A percentile compares a stretch with the other conserved stretches of the same genome.
phyloP scores from a whole-genome alignment of 495 filamentous ascomycete species.

The Elasticomyces elasticus region DNA sequence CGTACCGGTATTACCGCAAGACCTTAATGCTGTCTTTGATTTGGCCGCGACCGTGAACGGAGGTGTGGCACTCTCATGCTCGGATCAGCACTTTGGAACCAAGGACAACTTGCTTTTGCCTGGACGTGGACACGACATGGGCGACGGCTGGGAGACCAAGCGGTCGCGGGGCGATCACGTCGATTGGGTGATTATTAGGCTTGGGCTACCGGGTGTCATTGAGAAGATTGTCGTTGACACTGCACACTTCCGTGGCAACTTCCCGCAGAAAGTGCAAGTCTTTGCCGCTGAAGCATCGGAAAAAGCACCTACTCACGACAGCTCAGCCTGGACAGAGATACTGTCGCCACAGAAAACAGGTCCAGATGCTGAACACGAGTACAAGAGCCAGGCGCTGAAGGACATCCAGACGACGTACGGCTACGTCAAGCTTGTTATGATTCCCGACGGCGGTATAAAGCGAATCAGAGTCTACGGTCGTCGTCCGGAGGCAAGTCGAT shows the following conservation, averaged over 20 bases:
- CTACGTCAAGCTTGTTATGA: conserved; percentile 80
- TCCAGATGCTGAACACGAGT: conserved; percentile 77
- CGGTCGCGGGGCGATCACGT: conserved; percentile 67
- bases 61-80: conserved; percentile 63
- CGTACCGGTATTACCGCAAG: conserved; percentile 58
- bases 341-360: conserved; percentile 57
- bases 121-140: conserved; percentile 82
- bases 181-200: conserved; percentile 75
- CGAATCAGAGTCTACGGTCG: conserved; percentile 70
- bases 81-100: conserved; percentile 78
- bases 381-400: conserved; percentile 36
- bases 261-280: conserved; percentile 64
- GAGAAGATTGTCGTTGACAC: conserved; percentile 74
- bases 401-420: conserved; percentile 48
- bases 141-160: conserved; percentile 90
- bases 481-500: conserved; percentile 30
- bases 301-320: conserved; percentile 44
- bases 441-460: conserved; percentile 89
- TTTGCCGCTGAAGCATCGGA: conserved; percentile 50
- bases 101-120: conserved; percentile 77
- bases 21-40: conserved; percentile 58
- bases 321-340: conserved; percentile 60
- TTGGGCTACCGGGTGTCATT: conserved; percentile 63
- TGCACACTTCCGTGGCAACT: conserved; percentile 84
- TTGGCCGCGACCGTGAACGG: conserved; percentile 75